A percentile compares a stretch with the other conserved stretches of the same genome.
phyloP scores from a whole-genome alignment of 1,284 basidiomycete species.

The Gomphus sp. region DNA sequence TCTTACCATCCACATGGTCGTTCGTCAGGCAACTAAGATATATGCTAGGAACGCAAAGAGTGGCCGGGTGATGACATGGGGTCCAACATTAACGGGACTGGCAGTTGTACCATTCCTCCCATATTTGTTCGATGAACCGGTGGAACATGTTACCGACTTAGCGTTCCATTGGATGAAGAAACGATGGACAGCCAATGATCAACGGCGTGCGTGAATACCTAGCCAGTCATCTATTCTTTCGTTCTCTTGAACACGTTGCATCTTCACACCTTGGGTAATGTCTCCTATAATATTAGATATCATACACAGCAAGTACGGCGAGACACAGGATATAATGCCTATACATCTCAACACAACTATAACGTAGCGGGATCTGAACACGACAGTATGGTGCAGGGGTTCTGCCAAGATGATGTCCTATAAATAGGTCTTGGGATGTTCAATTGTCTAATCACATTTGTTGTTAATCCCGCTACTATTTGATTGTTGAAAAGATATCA shows the following conservation, averaged over 20 bases:
- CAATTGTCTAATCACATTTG: not conserved
- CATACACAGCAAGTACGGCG: too few species aligned
- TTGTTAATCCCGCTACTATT: not conserved
- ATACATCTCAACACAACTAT: too few species aligned
- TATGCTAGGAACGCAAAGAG: conserved; percentile 55
- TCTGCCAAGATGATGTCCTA: not conserved
- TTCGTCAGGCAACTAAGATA: conserved; percentile 68
- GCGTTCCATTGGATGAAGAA: conserved; percentile 61
- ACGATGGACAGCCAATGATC: conserved; percentile 16
- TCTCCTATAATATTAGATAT: too few species aligned
- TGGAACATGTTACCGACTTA: conserved; percentile 56
- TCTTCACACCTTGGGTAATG: too few species aligned
- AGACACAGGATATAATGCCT: too few species aligned
- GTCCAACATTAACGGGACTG: conserved; percentile 73
- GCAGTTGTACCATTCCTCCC: conserved; percentile 75
- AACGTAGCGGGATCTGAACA: too few species aligned
- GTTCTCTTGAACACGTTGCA: too few species aligned
- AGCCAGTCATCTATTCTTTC: not conserved
- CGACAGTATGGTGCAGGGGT: not conserved
- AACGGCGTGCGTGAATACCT: not conserved
- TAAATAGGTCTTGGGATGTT: not conserved
- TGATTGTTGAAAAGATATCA: not conserved
- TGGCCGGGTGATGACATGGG: conserved; percentile 63
- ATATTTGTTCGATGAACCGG: conserved; percentile 78
- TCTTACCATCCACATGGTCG: conserved; percentile 80